Evolutionary conservation across 2,329 filamentous ascomycete species (phyloP), one percentile per base, ranked within the genome.

Genomic region (Alternaria postmessia): DNA sequence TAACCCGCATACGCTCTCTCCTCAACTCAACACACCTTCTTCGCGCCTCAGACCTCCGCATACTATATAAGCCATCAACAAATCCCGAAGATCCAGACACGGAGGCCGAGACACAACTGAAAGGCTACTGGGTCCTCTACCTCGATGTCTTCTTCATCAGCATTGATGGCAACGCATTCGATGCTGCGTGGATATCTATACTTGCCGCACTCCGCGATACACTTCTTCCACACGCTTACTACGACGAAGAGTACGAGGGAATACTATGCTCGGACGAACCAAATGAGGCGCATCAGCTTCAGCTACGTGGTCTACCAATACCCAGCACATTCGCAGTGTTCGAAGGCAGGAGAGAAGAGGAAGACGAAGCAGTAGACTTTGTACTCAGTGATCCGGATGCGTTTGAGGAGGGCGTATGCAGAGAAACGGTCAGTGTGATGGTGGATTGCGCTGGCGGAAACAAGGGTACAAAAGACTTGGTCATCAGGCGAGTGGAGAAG

Each of bases 131-230:
- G 95, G 89, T 92, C 9, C 87, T 99, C 20, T 97, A 97, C 79
- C 91, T 99, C 66, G 94, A 98, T 75, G 85, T 97, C n/a, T 87
- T 97, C 74, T 95, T 97, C 80, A 90, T 99, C 67, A 96, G 92
- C 0, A 88, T 97, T 51, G 94, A 97, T 65, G 94, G 94, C 6
- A 96, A 95, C 72, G 88, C 93, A 1, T 94, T 98, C 66, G 94
- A 99, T 73, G 91, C 92, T 0, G 92, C 93, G 0, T 98, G 94
- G 94, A 86, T 90, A 1, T 89, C 93, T 12, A 85, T 96, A 0
- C 78, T 97, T 22, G 92, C 94, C 8, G 94, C 95, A 7, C 81
- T 99, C 60, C 84, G 83, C 54, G 88, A 95, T 77, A 94, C 92
- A 5, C 87, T 85, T 59, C 81, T 99, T 11, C 95, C 95, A 0